phyloP scores from a whole-genome alignment of 768 basidiomycete species.

The Coprinopsis sp. region DNA sequence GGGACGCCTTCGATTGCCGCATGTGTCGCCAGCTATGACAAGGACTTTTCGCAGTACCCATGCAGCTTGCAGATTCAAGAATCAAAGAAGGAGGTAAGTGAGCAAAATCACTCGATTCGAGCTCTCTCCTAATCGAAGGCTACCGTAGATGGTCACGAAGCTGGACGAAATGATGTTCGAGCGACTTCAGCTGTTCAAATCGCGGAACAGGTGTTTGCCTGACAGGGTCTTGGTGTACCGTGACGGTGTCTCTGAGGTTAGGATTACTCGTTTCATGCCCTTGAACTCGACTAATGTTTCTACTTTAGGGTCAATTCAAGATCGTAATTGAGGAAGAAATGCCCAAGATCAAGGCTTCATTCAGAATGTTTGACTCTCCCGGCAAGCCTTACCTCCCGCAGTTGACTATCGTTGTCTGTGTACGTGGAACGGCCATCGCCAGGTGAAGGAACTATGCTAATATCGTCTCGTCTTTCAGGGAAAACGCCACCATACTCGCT shows the following conservation, averaged over 20 bases:
- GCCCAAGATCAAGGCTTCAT: conserved; percentile 57
- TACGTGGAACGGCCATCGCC: conserved; percentile 35
- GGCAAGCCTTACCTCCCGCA: conserved; percentile 43
- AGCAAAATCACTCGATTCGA: too few relatives aligned
- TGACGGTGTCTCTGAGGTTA: conserved; percentile 79
- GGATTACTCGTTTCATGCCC: conserved; percentile 21
- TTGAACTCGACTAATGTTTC: background rate
- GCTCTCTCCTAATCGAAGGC: too few relatives aligned
- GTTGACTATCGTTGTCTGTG: conserved; percentile 73
- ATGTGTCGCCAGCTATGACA: conserved; percentile 75
- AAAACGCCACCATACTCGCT: conserved; percentile 52
- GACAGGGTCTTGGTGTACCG: conserved; percentile 68
- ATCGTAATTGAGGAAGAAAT: conserved; percentile 62
- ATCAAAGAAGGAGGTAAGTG: conserved; percentile 66
- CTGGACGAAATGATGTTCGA: conserved; percentile 63
- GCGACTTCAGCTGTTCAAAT: conserved; percentile 50
- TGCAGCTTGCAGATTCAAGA: conserved; percentile 71
- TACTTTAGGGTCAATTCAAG: conserved; percentile 65
- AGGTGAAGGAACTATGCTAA: conserved; percentile 17
- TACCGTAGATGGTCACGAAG: conserved; percentile 76
- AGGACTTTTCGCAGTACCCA: conserved; percentile 63
- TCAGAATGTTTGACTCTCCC: conserved; percentile 42
- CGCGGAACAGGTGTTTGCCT: conserved; percentile 51
- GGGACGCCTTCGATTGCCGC: conserved; percentile 83
- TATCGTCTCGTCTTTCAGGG: conserved; percentile 27